A percentile compares a stretch with the other conserved stretches of the same genome.
phyloP scores from a whole-genome alignment of 805 yeast species.

The Candida succiphila region DNA sequence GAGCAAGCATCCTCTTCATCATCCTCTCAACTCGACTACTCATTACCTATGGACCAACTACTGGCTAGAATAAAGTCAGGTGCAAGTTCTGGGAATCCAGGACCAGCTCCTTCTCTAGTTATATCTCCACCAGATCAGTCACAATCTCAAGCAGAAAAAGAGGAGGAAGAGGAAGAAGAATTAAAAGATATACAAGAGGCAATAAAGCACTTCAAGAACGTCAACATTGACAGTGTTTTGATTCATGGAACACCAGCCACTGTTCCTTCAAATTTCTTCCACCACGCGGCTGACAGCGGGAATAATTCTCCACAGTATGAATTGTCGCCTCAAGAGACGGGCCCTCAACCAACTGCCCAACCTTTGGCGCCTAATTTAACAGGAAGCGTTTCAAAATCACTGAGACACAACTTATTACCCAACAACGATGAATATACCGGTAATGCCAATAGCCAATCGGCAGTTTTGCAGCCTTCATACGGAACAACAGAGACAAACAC shows the following conservation, averaged over 20 bases:
- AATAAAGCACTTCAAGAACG: constrained; percentile 63
- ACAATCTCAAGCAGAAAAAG: constrained; percentile 18
- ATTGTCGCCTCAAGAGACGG: constrained; percentile 7
- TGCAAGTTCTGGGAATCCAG: constrained; percentile 2
- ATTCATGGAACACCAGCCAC: constrained; percentile 60
- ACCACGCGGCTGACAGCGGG: constrained; percentile 1
- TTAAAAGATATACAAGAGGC: constrained; percentile 68
- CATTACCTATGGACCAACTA: constrained; percentile 73
- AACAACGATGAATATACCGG: background rate
- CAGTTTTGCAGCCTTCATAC: too few species aligned
- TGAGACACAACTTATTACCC: constrained; percentile 17
- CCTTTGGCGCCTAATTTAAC: constrained; percentile 41
- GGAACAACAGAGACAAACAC: too few species aligned
- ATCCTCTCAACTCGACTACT: constrained; percentile 35
- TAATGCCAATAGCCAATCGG: background rate
- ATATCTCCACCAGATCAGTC: constrained; percentile 5
- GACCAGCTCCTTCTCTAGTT: constrained; percentile 14
- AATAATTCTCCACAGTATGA: constrained; percentile 5
- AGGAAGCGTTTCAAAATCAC: constrained; percentile 45
- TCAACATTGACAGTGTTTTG: constrained; percentile 70
- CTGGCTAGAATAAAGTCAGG: constrained; percentile 32
- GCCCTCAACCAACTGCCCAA: constrained; percentile 2
- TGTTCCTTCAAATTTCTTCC: constrained; percentile 24
- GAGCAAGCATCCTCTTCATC: constrained; percentile 1
- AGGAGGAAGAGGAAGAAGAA: constrained; percentile 61